These are phyloP conservation scores for Posidonia oceanica DNA, from an alignment of 116 monocot genomes.

Conservation along the genomic window DNA sequence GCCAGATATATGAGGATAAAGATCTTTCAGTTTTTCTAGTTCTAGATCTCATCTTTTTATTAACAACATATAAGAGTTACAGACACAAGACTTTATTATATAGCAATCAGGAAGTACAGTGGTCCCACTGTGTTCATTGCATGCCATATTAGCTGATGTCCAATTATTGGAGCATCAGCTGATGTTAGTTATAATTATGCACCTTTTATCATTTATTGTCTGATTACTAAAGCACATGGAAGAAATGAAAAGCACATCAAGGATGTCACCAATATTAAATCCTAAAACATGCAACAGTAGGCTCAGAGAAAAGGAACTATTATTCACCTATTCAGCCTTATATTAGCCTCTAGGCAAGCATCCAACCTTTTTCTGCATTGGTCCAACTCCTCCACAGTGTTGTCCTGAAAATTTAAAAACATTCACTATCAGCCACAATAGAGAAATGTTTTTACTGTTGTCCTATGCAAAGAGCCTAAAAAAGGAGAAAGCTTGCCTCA, in stretches of 20 bases:
- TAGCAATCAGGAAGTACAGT: too few relatives aligned
- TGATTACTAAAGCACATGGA: neutral
- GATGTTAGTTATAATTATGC: too few relatives aligned
- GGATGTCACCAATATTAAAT: neutral
- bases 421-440: neutral
- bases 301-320: neutral
- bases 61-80: neutral
- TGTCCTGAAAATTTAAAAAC: conserved; percentile 8
- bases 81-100: neutral
- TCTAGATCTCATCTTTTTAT: neutral
- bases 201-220: too few relatives aligned
- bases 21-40: neutral
- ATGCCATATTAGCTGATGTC: too few relatives aligned
- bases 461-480: neutral
- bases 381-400: conserved; percentile 11
- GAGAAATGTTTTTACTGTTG: neutral
- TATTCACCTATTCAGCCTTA: conserved; percentile 19
- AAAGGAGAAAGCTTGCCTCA: neutral
- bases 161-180: too few relatives aligned
- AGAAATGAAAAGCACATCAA: neutral
- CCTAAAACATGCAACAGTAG: neutral
- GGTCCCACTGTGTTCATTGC: too few relatives aligned
- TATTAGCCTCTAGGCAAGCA: conserved; percentile 21
- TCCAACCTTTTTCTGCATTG: conserved; percentile 12
- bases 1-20: neutral